phyloP scores from a whole-genome alignment of 1,139 yeast genomes.

The Yamadazyma siamensis region DNA sequence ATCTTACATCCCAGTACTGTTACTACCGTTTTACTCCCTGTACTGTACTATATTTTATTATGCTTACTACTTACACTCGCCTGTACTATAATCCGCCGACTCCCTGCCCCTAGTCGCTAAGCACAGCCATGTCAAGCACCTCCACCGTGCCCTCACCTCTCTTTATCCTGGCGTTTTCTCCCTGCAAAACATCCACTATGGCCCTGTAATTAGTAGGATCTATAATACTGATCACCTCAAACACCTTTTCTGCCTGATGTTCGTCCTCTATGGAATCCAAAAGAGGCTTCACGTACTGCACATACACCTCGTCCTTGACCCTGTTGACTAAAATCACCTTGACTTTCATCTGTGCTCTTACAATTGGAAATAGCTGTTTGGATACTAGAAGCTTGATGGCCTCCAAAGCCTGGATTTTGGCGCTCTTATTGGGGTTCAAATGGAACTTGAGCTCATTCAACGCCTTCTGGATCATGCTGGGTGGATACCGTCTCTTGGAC shows the following conservation, averaged over 20 bases:
- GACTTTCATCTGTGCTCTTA: conserved; percentile 90
- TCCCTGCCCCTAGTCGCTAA: conserved; percentile 60
- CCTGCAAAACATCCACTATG: conserved; percentile 59
- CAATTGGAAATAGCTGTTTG: conserved; percentile 85
- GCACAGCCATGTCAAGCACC: conserved; percentile 87
- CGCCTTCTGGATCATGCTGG: conserved; percentile 89
- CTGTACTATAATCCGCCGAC: no score
- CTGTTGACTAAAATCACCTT: conserved; percentile 52
- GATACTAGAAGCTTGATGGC: conserved; percentile 78
- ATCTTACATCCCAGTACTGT: no score
- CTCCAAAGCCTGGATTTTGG: conserved; percentile 88
- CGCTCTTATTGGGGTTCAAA: conserved; percentile 71
- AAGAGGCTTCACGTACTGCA: conserved; percentile 48
- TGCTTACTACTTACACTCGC: no score
- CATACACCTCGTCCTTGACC: conserved; percentile 44
- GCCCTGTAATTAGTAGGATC: conserved; percentile 86
- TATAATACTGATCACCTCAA: conserved; percentile 69
- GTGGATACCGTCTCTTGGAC: conserved; percentile 88
- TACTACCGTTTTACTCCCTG: no score
- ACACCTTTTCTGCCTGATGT: conserved; percentile 38
- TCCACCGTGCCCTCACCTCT: conserved; percentile 67
- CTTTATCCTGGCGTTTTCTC: conserved; percentile 45
- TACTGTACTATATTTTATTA: no score
- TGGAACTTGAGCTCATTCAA: conserved; percentile 78
- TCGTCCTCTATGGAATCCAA: conserved; percentile 56